Evolutionary conservation across 345 rosid species (phyloP).

Genomic region (Populus euphratica): DNA sequence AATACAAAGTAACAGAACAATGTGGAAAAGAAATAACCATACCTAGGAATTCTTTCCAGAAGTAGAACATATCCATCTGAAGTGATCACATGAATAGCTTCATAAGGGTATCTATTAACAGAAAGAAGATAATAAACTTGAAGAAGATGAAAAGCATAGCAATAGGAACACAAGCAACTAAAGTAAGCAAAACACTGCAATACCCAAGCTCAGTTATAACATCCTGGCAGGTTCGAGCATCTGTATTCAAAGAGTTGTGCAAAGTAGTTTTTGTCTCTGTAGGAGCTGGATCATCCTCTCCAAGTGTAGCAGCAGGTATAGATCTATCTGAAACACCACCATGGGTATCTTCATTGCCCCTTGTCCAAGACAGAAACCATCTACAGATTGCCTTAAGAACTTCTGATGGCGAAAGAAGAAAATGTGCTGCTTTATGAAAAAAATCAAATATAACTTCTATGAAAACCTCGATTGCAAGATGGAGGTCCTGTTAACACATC

Average conservation of each 20-base stretch:
- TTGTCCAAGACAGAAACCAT: conserved; percentile 48
- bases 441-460: conserved; percentile 78
- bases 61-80: conserved; percentile 93
- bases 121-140: conserved; percentile 11
- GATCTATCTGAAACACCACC: conserved; percentile 31
- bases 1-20: conserved; percentile 6
- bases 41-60: conserved; percentile 96
- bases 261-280: conserved; percentile 49
- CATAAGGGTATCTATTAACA: conserved; percentile 74
- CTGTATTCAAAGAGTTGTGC: conserved; percentile 72
- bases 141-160: neutral
- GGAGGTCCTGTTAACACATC: conserved; percentile 67
- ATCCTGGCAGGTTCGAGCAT: conserved; percentile 90
- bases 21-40: conserved; percentile 17
- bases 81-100: conserved; percentile 85
- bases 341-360: conserved; percentile 17
- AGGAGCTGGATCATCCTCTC: conserved; percentile 56
- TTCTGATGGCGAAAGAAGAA: conserved; percentile 71
- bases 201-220: conserved; percentile 97
- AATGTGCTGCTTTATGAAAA: conserved; percentile 69
- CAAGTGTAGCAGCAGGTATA: conserved; percentile 54
- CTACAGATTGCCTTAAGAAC: conserved; percentile 34
- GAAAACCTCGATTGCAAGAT: conserved; percentile 78
- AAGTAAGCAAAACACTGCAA: conserved; percentile 13
- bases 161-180: neutral